These are phyloP conservation scores for Curvularia eragrostidis DNA, from an alignment of 2,329 filamentous ascomycete species.

Conservation along the genomic window DNA sequence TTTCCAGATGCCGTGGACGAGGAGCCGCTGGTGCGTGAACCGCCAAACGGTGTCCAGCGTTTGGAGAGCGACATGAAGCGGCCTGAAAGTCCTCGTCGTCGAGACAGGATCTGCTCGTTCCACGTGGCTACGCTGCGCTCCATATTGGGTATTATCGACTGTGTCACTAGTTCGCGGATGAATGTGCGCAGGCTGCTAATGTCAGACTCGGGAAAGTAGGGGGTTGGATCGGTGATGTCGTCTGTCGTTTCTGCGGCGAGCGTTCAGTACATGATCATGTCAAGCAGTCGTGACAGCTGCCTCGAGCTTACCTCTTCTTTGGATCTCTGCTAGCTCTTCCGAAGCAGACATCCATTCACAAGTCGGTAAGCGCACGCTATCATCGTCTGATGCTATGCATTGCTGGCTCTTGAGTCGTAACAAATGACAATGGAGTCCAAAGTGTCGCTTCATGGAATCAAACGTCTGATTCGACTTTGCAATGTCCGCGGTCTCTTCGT, in stretches of 20 bases:
- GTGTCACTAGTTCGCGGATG: conserved; percentile 91
- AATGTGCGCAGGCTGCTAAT: conserved; percentile 86
- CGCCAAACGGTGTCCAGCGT: conserved; percentile 84
- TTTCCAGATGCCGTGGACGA: conserved; percentile 57
- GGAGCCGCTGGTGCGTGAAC: conserved; percentile 65
- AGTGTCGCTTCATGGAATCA: conserved; percentile 99
- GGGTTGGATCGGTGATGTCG: conserved; percentile 72
- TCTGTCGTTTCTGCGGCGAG: conserved; percentile 64
- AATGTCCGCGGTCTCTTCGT: conserved; percentile 95
- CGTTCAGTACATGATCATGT: conserved; percentile 15
- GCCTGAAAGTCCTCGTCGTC: conserved; percentile 84
- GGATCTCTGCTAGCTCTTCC: conserved; percentile 81
- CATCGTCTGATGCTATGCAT: conserved; percentile 88
- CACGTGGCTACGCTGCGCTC: conserved; percentile 87
- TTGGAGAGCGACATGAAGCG: conserved; percentile 95
- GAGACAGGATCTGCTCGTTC: conserved; percentile 97
- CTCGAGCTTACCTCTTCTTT: conserved; percentile 60
- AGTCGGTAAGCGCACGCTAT: conserved; percentile 79
- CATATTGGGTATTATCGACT: conserved; percentile 95
- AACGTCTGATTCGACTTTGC: conserved; percentile 87
- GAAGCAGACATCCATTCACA: conserved; percentile 89
- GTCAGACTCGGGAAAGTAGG: conserved; percentile 91
- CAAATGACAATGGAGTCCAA: conserved; percentile 93
- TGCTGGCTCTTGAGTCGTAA: conserved; percentile 83
- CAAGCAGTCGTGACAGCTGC: neutral